Evolutionary conservation across 345 rosid species (phyloP), one percentile per base, ranked within the genome.

Genomic region (Erysimum cheiranthoides): DNA sequence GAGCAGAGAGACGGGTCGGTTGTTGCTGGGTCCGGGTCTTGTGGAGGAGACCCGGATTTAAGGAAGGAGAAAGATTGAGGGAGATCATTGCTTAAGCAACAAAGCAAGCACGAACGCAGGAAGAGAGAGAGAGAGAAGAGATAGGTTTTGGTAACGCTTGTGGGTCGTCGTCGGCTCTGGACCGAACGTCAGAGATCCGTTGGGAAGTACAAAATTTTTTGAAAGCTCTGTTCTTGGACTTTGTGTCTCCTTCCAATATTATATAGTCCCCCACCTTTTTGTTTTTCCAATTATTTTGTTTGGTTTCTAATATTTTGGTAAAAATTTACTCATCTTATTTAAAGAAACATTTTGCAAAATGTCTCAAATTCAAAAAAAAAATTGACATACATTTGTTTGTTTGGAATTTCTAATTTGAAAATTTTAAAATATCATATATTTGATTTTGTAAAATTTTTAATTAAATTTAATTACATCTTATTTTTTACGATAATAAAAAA

Each of bases 1-100:
- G 70, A 76, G 79, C 36, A 58, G 77, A 61, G 4, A 80, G 47
- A 66, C 58, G 76, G 73, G 46, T 60, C 10, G 64, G 45, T 17
- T 58, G 62, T 58, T 59, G 64, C 0, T 31, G 46, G 47, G 65
- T 67, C 16, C 58, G 90, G 80, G 77, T 77, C 53, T 76, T 80
- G 45, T 14, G 64, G 42, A 71, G 71, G 70, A 79, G 79, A 74
- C 80, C 78, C 71, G 82, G 86, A 43, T 72, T 79, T 5, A 39
- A 31, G 39, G 90, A 78, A 53, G 83, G 66, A 34, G 80, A 56
- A 36, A 86, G 89, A 78, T 86, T 86, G 58, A 81, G 66, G 56
- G 89, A 66, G 64, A 86, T 86, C 96, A 88, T 92, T 21, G 78
- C 28, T 56, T 36, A 14, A 39, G 65, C 49, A 68, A n/a, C 11